These are phyloP conservation scores for Penicillium sp. DNA, from an alignment of 2,329 filamentous ascomycete genomes.

Conservation along the genomic window DNA sequence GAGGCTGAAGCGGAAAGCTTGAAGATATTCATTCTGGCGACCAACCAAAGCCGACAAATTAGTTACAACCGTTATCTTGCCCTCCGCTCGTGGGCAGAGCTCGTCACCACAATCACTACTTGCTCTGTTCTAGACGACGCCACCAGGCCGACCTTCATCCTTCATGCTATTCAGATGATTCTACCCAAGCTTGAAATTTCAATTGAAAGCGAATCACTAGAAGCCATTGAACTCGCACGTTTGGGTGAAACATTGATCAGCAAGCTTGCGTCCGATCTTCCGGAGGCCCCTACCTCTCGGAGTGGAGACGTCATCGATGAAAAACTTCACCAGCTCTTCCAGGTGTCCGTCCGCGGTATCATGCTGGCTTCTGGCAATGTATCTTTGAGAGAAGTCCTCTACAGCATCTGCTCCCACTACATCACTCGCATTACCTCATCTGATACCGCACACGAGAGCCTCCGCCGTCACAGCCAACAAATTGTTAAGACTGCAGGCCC, in stretches of 20 bases:
- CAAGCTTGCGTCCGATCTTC: conserved; percentile 46
- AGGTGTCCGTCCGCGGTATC: conserved; percentile 80
- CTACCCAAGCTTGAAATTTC: conserved; percentile 85
- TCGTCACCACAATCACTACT: conserved; percentile 82
- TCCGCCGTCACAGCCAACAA: conserved; percentile 62
- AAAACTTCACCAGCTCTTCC: conserved; percentile 89
- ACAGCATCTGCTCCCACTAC: conserved; percentile 89
- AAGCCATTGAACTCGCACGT: conserved; percentile 77
- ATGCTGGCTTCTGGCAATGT: conserved; percentile 73
- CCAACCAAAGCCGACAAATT: conserved; percentile 49
- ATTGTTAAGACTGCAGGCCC: conserved; percentile 81
- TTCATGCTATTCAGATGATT: conserved; percentile 85
- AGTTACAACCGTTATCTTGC: conserved; percentile 65
- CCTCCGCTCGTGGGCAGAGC: conserved; percentile 81
- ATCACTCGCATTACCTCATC: conserved; percentile 68
- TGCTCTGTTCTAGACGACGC: conserved; percentile 78
- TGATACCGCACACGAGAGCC: conserved; percentile 56
- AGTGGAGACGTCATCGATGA: conserved; percentile 79
- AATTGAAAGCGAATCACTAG: conserved; percentile 69
- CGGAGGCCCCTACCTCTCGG: conserved; percentile 50
- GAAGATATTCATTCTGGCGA: conserved; percentile 47
- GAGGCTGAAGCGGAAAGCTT: conserved; percentile 47
- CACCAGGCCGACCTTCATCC: conserved; percentile 75
- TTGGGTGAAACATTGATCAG: conserved; percentile 71
- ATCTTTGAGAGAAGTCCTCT: conserved; percentile 80